A percentile compares a stretch with the other conserved stretches of the same genome.
Evolutionary conservation across 2,329 filamentous ascomycete species (phyloP).

Genomic region (Ilyonectria sp.): DNA sequence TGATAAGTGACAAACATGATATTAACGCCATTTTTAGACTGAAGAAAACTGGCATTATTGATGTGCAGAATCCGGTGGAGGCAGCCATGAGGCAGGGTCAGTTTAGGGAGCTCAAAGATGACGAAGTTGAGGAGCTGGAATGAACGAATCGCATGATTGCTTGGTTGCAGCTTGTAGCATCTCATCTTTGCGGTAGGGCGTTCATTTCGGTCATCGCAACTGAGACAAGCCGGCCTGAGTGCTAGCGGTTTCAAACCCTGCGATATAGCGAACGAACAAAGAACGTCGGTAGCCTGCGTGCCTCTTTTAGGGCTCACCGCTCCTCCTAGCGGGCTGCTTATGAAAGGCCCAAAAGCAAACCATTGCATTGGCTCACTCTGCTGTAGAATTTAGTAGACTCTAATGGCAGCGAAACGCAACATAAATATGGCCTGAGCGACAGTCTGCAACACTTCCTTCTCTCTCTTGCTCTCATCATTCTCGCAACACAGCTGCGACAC

Average conservation of each 20-base stretch:
- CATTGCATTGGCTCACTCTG: background rate
- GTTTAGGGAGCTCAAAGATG: slow-evolving; percentile 77
- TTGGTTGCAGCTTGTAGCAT: background rate
- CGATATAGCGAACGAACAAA: background rate
- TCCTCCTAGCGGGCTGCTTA: background rate
- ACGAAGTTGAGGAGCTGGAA: slow-evolving; percentile 62
- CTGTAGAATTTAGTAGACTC: background rate
- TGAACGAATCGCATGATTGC: slow-evolving; percentile 16
- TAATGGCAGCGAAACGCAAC: background rate
- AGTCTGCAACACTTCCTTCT: background rate
- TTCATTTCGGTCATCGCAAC: too few relatives aligned
- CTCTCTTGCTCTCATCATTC: background rate
- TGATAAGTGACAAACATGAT: background rate
- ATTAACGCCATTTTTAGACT: slow-evolving; percentile 60
- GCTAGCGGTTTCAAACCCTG: background rate
- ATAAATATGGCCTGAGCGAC: background rate
- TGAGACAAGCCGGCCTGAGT: background rate
- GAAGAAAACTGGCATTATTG: slow-evolving; percentile 81
- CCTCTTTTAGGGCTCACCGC: too few relatives aligned
- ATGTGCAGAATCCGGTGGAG: slow-evolving; percentile 85
- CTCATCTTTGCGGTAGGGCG: background rate
- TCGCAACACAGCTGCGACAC: background rate
- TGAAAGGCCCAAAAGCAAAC: background rate
- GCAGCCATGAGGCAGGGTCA: slow-evolving; percentile 78
- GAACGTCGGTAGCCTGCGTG: background rate